Evolutionary conservation across 2,329 filamentous ascomycete genomes (phyloP).

Genomic region (Colletotrichum sp.): DNA sequence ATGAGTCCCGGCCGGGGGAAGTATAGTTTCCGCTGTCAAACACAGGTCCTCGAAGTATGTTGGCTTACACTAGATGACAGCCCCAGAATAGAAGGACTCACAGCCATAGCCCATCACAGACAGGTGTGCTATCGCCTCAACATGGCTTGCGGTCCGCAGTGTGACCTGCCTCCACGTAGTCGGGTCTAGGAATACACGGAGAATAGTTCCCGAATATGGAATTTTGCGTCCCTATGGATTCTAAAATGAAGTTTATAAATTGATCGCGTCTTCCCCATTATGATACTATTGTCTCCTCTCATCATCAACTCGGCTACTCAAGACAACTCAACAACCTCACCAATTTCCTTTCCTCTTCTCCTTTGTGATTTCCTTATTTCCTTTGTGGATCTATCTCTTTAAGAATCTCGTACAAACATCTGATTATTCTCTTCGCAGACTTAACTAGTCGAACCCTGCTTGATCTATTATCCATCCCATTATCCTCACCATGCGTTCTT

Average conservation of each 20-base stretch:
- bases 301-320: neutral
- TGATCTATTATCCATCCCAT: neutral
- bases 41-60: neutral
- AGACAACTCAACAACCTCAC: neutral
- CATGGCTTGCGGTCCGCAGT: neutral
- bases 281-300: neutral
- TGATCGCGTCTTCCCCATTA: neutral
- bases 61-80: neutral
- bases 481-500: slow-evolving; percentile 11
- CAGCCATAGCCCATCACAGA: neutral
- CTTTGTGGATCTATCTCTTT: slow-evolving; percentile 10
- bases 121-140: neutral
- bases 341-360: neutral
- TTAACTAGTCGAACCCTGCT: neutral
- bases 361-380: slow-evolving; percentile 12
- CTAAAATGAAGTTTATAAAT: neutral
- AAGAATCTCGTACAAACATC: neutral
- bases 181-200: neutral
- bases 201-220: neutral
- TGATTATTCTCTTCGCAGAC: neutral
- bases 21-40: neutral
- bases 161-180: neutral
- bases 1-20: no score
- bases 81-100: neutral
- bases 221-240: neutral